These are phyloP conservation scores for Wickerhamomyces chaumierensis DNA, from an alignment of 805 yeast genomes.

Conservation along the genomic window DNA sequence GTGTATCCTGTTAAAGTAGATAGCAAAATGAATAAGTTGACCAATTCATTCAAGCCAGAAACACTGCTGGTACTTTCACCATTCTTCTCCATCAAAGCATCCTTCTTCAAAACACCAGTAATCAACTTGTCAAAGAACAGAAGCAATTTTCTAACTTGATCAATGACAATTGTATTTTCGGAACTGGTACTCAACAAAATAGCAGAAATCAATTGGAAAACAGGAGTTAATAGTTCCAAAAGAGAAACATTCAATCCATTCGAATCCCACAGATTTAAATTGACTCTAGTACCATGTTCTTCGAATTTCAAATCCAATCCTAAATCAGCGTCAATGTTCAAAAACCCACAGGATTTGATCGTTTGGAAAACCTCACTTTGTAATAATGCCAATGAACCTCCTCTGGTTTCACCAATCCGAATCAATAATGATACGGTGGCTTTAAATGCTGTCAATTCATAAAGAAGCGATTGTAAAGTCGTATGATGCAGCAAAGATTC, in stretches of 20 bases:
- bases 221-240: conserved; percentile 60
- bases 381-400: conserved; percentile 67
- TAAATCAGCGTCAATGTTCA: conserved; percentile 67
- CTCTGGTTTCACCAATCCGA: conserved; percentile 63
- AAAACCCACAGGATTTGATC: conserved; percentile 42
- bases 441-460: conserved; percentile 70
- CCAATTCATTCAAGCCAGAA: conserved; percentile 38
- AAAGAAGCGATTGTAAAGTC: conserved; percentile 43
- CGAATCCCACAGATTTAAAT: conserved; percentile 36
- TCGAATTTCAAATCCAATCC: conserved; percentile 47
- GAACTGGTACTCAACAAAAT: conserved; percentile 69
- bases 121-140: conserved; percentile 41
- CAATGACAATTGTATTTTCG: conserved; percentile 47
- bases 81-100: conserved; percentile 25
- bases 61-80: conserved; percentile 18
- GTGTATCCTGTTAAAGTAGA: conserved; percentile 36
- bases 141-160: conserved; percentile 41
- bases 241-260: conserved; percentile 36
- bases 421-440: conserved; percentile 58
- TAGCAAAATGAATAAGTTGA: conserved; percentile 41
- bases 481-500: conserved; percentile 36
- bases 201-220: conserved; percentile 62
- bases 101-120: conserved; percentile 53
- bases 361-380: conserved; percentile 63
- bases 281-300: conserved; percentile 26